Base-by-base conservation (phyloP, 495 filamentous ascomycete genomes). In the Apodospora peruviana region DNA sequence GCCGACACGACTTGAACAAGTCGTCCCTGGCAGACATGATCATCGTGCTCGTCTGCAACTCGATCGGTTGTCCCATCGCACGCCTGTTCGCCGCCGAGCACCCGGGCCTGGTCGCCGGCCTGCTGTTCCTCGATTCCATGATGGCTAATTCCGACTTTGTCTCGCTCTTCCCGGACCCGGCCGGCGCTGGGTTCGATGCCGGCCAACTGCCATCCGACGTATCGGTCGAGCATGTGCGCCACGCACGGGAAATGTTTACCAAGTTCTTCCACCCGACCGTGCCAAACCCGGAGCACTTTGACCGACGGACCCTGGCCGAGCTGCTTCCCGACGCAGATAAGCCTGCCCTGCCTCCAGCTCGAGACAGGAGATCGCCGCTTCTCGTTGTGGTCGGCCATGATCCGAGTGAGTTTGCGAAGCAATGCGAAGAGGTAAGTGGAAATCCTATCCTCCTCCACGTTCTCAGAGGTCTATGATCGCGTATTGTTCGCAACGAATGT, bases 321-420 rank as follows among this genome's bases (percentile, higher is more conserved):
- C 51, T 84, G n/a, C 59, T 86, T 0, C 82, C 83, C 0, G 44
- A 59, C 4, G 61, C 76, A 1, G 70, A 79, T 49, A 45, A 40
- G 4, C 82, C 83, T 1, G 38, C 32, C 14, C 61, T 84, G n/a
- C 48, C 68, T 3, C n/a, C 25, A 8, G 77, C 71, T 4, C 45
- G 55, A 0, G 59, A 45, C 0, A 32, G 8, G 9, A 56, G 46
- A 17, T 59, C 65, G 0, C 77, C 79, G 3, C 68, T 59, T 43
- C 50, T 84, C 39, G 77, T 68, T 4, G 77, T 85, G 2, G 73
- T 83, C 2, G 81, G 80, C 0, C 82, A 85, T 61, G 83, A 84
- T 48, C 75, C 73, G 58, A 73, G 78, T 8, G 59, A 61, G 7
- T 85, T 86, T 58, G 78, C 75, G 0, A 60, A 74, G 24, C 73